Conservation (phyloP, 2,329 filamentous ascomycete species). For the Aulographum hederae region DNA sequence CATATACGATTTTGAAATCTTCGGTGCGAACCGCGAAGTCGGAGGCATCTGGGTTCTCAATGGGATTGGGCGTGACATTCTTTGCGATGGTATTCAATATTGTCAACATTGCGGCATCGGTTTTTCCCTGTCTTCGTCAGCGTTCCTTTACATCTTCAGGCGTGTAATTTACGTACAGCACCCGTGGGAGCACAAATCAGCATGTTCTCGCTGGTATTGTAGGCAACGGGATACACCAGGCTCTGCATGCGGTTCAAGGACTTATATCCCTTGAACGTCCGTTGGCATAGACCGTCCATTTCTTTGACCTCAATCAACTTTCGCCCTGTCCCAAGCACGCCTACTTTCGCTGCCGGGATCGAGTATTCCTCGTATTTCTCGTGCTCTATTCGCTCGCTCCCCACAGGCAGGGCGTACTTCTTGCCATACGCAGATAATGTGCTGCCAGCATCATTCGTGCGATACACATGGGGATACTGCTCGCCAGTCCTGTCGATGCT, state of each 20-base stretch:
- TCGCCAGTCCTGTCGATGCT: constrained; percentile 52
- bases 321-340: constrained; percentile 51
- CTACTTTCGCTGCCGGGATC: constrained; percentile 68
- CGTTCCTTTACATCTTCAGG: too few relatives aligned
- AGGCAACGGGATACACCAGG: constrained; percentile 84
- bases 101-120: constrained; percentile 92
- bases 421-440: constrained; percentile 61
- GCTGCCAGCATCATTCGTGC: constrained; percentile 66
- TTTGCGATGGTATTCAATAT: constrained; percentile 81
- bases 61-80: constrained; percentile 63
- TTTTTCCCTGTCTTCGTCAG: too few relatives aligned
- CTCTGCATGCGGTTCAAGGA: constrained; percentile 95
- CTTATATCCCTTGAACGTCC: constrained; percentile 92
- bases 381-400: constrained; percentile 52
- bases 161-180: too few relatives aligned
- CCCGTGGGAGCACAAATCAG: constrained; percentile 94
- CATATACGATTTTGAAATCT: constrained; percentile 96
- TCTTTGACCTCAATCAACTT: constrained; percentile 63
- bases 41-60: constrained; percentile 51
- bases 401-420: constrained; percentile 65
- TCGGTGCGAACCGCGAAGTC: constrained; percentile 72
- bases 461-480: constrained; percentile 89
- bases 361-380: constrained; percentile 77
- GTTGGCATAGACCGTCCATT: constrained; percentile 72
- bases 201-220: constrained; percentile 96